A percentile compares a stretch with the other conserved stretches of the same genome.
phyloP scores from a whole-genome alignment of 768 basidiomycete genomes.

The Gloeopeniophorella convolvens region DNA sequence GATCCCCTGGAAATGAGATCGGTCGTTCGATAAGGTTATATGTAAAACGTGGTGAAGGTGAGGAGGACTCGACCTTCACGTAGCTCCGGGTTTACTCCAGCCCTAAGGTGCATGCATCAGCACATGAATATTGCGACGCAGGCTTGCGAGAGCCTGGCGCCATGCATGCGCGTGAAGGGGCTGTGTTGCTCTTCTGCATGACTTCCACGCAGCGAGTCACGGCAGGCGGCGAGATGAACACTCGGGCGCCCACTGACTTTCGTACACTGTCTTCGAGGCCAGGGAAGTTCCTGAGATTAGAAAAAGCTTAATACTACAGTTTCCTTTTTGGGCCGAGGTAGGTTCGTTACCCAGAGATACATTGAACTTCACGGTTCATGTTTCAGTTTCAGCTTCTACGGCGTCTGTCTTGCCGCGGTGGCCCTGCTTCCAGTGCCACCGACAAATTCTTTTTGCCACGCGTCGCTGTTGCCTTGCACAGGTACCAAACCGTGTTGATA shows the following conservation, averaged over 20 bases:
- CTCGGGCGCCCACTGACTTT: neutral
- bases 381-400: neutral
- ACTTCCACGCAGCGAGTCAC: slow-evolving; percentile 10
- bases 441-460: slow-evolving; percentile 11
- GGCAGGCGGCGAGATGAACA: slow-evolving; percentile 1
- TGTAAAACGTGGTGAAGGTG: slow-evolving; percentile 16
- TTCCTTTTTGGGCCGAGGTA: slow-evolving; percentile 10
- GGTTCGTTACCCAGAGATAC: neutral
- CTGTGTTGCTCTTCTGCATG: slow-evolving; percentile 11
- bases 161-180: slow-evolving; percentile 4
- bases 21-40: slow-evolving; percentile 16
- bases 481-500: neutral
- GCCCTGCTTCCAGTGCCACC: neutral
- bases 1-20: slow-evolving; percentile 16
- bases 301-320: neutral
- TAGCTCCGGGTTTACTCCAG: slow-evolving; percentile 6
- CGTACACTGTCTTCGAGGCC: neutral
- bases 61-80: slow-evolving; percentile 11
- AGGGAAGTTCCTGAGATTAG: slow-evolving; percentile 6
- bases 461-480: slow-evolving; percentile 7
- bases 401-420: neutral
- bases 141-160: neutral
- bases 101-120: slow-evolving; percentile 17
- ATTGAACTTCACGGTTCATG: no score
- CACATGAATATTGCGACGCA: slow-evolving; percentile 10